Evolutionary conservation across 2,329 filamentous ascomycete genomes (phyloP), one percentile per base, ranked within the genome.

Genomic region (Hymenoscyphus fructigenus): DNA sequence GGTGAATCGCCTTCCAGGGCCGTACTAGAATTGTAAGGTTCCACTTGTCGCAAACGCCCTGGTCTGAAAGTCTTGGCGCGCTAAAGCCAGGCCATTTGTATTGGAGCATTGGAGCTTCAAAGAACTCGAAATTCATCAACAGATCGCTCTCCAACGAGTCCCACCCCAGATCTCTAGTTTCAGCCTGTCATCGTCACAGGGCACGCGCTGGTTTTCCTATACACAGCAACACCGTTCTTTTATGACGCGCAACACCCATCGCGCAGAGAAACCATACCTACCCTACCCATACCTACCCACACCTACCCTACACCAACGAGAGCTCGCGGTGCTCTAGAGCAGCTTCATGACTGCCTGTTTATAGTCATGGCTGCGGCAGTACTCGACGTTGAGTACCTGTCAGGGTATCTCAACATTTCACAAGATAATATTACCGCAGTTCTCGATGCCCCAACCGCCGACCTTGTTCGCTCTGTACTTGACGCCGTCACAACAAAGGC

Each of bases 381-480:
- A 70, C 79, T 93, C 74, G 91, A 94, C 80, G 81, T 89, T 70
- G 85, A 84, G 78, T 92, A 91, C 79, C 80, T 94, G 72, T 88
- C 90, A 76, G 84, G 86, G 76, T 89, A 91, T 74, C 85, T 91
- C 73, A 84, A 85, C 74, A 80, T 93, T 76, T 84, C 89, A 32
- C 84, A 91, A 78, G 80, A 83, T 23, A 86, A 84, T 29, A 76
- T 94, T 59, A 80, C 83, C 58, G 82, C 84, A 28, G 78, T 88
- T 71, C 81, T 88, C 50, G 86, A 88, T 65, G 82, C 85, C 47
- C 91, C 91, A 59, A 97, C 93, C 3, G 81, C 84, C 68, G 92
- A 96, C 14, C 86, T 97, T 29, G 90, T 97, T 69, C 84, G 85
- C 65, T 82, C 85, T 53, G 83, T 99, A 61, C 84, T 99, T 50